A percentile compares a stretch with the other conserved stretches of the same genome.
These are phyloP conservation scores for Amanita subjunquillea DNA, from an alignment of 768 basidiomycete genomes.

Conservation along the genomic window DNA sequence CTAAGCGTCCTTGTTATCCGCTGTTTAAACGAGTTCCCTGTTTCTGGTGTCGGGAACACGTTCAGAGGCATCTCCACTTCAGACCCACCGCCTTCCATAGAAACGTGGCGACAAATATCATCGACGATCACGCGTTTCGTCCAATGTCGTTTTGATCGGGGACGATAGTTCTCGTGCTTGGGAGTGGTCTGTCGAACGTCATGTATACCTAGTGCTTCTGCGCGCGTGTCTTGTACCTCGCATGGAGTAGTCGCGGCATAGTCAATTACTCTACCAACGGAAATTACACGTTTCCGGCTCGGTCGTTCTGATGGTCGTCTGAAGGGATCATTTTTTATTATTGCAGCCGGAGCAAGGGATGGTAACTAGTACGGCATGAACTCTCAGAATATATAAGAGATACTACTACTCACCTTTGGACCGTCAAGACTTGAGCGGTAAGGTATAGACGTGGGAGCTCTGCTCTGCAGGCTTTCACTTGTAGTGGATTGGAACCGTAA, in stretches of 20 bases:
- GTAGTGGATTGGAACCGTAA: not conserved
- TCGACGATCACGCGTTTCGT: not conserved
- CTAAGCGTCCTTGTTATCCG: not conserved
- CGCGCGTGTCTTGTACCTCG: not conserved
- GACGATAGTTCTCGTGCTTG: not conserved
- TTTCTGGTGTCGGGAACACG: not conserved
- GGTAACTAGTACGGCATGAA: not conserved
- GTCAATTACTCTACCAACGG: not conserved
- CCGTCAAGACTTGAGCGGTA: not conserved
- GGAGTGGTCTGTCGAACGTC: not conserved
- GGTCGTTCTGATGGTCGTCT: not conserved
- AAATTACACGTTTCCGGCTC: not conserved
- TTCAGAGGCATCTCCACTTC: not conserved
- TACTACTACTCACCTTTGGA: not conserved
- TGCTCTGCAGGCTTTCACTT: not conserved
- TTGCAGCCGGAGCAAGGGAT: slow-evolving; percentile 1
- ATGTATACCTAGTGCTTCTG: not conserved
- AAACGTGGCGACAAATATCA: not conserved
- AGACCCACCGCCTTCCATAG: not conserved
- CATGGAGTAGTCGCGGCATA: not conserved
- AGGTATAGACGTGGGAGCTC: not conserved
- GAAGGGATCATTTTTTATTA: not conserved
- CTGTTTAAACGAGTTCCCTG: not conserved
- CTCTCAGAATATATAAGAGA: not conserved
- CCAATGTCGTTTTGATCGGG: not conserved